Evolutionary conservation across 2,329 filamentous ascomycete genomes (phyloP), one percentile per base, ranked within the genome.

Genomic region (Shiraia bambusicola): DNA sequence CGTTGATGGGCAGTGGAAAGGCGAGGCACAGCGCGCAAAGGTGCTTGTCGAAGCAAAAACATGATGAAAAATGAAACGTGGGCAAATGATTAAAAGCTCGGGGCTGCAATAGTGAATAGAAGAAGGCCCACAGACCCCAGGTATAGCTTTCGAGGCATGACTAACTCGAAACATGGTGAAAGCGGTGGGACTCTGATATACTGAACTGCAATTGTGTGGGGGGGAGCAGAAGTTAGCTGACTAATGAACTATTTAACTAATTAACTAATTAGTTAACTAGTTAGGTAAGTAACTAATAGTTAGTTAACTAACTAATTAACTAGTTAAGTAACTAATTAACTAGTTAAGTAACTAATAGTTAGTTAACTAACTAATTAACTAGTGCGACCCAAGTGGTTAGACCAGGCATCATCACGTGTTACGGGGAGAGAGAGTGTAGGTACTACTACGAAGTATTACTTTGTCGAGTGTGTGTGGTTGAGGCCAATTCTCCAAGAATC

Each of bases 1-100:
- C 55, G 54, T 38, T 58, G 56, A 16, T 40, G 45, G 13, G 43
- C 40, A 17, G 48, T 29, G 24, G 52, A 33, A 24, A 60, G 37
- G 34, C 49, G 48, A 29, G 56, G 50, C 25, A 56, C 27, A 15
- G 41, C 37, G 28, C 60, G 56, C 36, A 51, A 45, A 38, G 58
- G 47, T 32, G 51, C 52, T 34, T 53, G 54, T 26, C 59, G 56
- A 41, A 65, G 51, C 10, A 59, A 43, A 37, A 62, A 62, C 61
- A 65, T 65, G 49, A 49, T 47, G 35, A 27, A 32, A 39, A 28
- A 27, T 35, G 46, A 32, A 51, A 47, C 34, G 29, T 35, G 25
- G 42, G 16, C 28, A 39, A 34, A 34, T 38, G 27, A 9, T 41
- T 29, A 39, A 34, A 34, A 40, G 27, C 10, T 41, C 42, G 47